Evolutionary conservation across 768 basidiomycete species (phyloP).

Genomic region (Mycena sanguinolenta): DNA sequence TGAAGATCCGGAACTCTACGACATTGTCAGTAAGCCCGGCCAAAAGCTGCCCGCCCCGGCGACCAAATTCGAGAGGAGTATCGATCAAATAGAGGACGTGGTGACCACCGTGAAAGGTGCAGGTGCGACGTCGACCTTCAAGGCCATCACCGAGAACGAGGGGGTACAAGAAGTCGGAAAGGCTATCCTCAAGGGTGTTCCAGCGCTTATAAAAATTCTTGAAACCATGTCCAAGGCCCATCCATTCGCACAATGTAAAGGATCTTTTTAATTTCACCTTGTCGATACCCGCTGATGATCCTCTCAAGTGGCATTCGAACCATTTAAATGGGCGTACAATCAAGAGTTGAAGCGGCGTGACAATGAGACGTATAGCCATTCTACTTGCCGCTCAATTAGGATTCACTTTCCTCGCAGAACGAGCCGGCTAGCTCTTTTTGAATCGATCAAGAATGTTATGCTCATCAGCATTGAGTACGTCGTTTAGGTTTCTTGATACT

Average conservation of each 20-base stretch:
- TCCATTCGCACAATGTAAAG: constrained; percentile 6
- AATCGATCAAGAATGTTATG: too few relatives aligned
- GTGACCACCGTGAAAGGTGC: not conserved
- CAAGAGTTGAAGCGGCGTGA: constrained; percentile 20
- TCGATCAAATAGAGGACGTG: too few relatives aligned
- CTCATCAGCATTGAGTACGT: constrained; percentile 4
- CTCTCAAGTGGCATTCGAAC: constrained; percentile 14
- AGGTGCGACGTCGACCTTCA: not conserved
- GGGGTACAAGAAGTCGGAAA: constrained; percentile 14
- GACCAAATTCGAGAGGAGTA: too few relatives aligned
- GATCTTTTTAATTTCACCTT: not conserved
- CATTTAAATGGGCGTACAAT: constrained; percentile 15
- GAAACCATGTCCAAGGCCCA: too few relatives aligned
- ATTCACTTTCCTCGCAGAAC: not conserved
- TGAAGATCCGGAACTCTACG: too few relatives aligned
- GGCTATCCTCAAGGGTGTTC: constrained; percentile 13
- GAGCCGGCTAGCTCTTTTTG: not conserved
- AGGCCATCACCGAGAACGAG: constrained; percentile 22
- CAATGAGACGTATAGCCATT: constrained; percentile 11
- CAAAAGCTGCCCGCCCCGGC: too few relatives aligned
- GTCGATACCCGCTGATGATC: not conserved
- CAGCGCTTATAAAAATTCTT: constrained; percentile 6
- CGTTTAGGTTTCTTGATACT: not conserved
- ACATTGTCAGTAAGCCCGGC: too few relatives aligned
- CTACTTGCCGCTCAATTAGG: not conserved